Conservation (phyloP, 371 early-diverging fungal species). For the Mucor circinelloides region DNA sequence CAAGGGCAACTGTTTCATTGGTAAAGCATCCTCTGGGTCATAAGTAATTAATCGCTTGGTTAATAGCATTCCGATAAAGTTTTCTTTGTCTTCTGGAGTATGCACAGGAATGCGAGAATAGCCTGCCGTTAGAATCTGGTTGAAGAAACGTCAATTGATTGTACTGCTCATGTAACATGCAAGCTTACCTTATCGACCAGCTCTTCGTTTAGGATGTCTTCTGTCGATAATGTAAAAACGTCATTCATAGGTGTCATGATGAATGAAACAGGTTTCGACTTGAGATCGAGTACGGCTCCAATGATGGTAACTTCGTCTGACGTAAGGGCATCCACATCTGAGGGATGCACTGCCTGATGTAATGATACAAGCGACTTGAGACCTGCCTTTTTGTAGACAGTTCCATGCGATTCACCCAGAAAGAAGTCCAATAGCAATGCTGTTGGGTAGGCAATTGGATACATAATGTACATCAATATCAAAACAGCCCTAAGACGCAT, state of each 20-base stretch:
- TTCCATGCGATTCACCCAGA: conserved; percentile 81
- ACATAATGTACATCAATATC: conserved; percentile 71
- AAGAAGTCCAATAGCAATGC: conserved; percentile 75
- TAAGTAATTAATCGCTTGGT: conserved; percentile 85
- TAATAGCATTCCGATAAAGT: conserved; percentile 87
- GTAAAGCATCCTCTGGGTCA: conserved; percentile 82
- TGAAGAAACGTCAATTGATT: background rate
- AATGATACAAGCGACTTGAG: conserved; percentile 91
- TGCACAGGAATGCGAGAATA: conserved; percentile 93
- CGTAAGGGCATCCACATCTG: conserved; percentile 81
- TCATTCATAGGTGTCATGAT: conserved; percentile 90
- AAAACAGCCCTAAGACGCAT: conserved; percentile 55
- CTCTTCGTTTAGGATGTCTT: conserved; percentile 66
- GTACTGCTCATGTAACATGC: background rate
- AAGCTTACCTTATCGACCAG: conserved; percentile 56
- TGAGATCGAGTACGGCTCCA: conserved; percentile 87
- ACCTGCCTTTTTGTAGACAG: conserved; percentile 82
- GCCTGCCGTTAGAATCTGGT: conserved; percentile 76
- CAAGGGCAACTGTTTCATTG: conserved; percentile 70
- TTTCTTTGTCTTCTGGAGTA: conserved; percentile 54
- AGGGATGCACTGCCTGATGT: conserved; percentile 69
- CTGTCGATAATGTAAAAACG: conserved; percentile 79
- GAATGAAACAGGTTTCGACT: conserved; percentile 79
- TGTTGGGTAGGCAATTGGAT: conserved; percentile 81
- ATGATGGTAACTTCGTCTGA: conserved; percentile 93